Base-by-base conservation (phyloP, 106 monocot species). In the Acorus gramineus region DNA sequence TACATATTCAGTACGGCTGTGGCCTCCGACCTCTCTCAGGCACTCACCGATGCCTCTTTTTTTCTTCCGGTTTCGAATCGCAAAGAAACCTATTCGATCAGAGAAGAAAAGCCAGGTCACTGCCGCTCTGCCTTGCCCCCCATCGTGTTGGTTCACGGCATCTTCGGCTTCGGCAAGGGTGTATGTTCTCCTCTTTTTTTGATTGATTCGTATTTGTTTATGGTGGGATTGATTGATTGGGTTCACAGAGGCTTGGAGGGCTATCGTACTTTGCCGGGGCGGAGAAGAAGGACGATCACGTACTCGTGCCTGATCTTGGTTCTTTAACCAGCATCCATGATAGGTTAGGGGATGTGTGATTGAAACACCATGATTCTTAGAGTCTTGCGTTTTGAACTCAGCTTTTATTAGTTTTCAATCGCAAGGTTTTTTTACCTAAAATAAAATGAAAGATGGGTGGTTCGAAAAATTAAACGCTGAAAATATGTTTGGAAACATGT, bases 81-180 rank as follows among this genome's bases (percentile, higher is more conserved):
- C 55, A 10, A 56, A 49, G 14, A 50, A n/a, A 28, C 52, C 55
- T 48, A 60, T 62, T 49, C 42, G 56, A 14, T 55, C 51, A 65
- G 51, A 49, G 47, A 68, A n/a, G 44, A 44, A 11, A 13, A 74
- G 71, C 6, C 47, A 62, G 14, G 62, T 69, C 79, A 6, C 47
- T 64, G 68, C 78, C 76, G 44, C 84, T 28, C 28, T 28, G 28
- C 28, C 28, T 28, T 76, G 45, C 93, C 93, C 2, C 72, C 72
- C 57, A 93, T 93, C 52, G 93, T 93, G 46, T 64, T 93, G 8
- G 88, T 93, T 44, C 93, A 93, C 61, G 93, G 93, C 11, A 89
- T 93, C 46, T 93, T 93, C 46, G 93, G 93, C 2, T 93, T 93
- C 55, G 93, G 93, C 11, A 83, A 85, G 69, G 93, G 93, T 78